phyloP scores from a whole-genome alignment of 306 rosid genomes.

The Cucumis hystrix region DNA sequence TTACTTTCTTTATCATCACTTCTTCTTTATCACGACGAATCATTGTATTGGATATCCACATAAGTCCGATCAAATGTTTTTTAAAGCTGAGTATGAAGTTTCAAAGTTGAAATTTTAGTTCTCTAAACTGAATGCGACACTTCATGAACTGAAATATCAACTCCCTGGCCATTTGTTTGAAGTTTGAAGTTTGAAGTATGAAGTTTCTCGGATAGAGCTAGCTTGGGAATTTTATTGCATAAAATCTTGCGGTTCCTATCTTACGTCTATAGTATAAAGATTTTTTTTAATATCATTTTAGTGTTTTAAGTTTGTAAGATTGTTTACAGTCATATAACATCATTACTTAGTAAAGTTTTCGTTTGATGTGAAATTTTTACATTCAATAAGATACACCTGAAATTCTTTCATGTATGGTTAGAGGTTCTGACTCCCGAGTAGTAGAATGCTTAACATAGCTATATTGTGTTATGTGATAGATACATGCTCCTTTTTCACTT shows the following conservation, averaged over 20 bases:
- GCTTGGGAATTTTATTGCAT: background rate
- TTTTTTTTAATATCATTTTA: background rate
- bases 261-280: background rate
- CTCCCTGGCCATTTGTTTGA: background rate
- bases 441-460: background rate
- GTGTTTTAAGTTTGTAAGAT: background rate
- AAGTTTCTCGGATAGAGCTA: conserved; percentile 1
- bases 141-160: background rate
- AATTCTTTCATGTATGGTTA: background rate
- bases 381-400: background rate
- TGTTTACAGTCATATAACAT: background rate
- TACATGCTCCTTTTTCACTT: background rate
- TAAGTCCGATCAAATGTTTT: background rate
- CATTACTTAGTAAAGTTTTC: background rate
- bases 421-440: background rate
- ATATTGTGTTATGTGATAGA: background rate
- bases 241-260: background rate
- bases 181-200: background rate
- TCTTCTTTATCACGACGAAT: background rate
- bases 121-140: background rate
- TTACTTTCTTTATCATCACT: background rate
- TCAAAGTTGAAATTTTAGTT: background rate
- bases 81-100: background rate
- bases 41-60: background rate
- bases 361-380: background rate